Conservation (phyloP, 2,329 filamentous ascomycete species). For the Colletotrichum sp. region DNA sequence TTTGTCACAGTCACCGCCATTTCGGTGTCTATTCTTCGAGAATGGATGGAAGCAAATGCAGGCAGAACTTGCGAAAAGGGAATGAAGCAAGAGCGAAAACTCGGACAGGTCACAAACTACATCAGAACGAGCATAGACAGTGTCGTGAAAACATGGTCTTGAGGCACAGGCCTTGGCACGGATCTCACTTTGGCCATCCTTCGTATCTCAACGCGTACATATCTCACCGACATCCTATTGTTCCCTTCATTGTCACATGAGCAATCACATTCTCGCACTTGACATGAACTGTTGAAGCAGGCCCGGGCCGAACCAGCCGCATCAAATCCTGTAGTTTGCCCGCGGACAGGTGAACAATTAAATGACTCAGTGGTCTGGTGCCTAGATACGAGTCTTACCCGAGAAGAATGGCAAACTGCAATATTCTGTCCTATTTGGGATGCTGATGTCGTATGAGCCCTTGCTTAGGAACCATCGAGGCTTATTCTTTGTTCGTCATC, state of each 20-base stretch:
- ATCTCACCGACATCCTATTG: background rate
- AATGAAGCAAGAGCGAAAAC: background rate
- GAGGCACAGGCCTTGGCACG: background rate
- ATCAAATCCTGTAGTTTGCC: background rate
- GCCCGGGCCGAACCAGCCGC: background rate
- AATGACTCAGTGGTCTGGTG: background rate
- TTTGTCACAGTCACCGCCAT: background rate
- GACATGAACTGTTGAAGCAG: background rate
- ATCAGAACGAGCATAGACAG: background rate
- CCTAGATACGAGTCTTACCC: background rate
- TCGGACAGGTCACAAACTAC: background rate
- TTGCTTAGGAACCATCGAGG: background rate
- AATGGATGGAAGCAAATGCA: background rate
- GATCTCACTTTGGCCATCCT: background rate
- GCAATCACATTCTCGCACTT: background rate
- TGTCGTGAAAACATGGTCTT: background rate
- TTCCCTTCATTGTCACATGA: background rate
- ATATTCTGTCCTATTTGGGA: background rate
- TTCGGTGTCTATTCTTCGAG: background rate
- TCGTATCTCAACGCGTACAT: background rate
- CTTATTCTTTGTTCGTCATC: background rate
- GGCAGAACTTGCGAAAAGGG: background rate
- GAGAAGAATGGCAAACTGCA: background rate
- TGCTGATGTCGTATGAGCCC: background rate
- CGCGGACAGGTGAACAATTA: background rate